phyloP scores from a whole-genome alignment of 2,329 filamentous ascomycete genomes.

The Pseudocercospora fuligena region DNA sequence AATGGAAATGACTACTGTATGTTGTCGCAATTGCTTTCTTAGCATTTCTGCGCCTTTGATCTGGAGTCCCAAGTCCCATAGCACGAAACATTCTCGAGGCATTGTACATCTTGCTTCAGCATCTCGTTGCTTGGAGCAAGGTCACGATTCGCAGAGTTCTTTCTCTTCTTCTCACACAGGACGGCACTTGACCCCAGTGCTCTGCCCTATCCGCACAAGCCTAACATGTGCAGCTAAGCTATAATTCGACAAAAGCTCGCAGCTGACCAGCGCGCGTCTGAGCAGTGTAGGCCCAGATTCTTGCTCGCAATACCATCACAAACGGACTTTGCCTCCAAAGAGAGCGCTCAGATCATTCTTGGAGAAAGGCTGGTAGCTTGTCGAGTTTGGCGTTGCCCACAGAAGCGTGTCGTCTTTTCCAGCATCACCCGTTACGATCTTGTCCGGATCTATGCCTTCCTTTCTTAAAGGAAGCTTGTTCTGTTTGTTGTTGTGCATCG shows the following conservation, averaged over 20 bases:
- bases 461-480: slow-evolving; percentile 73
- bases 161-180: background rate
- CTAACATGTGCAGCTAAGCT: background rate
- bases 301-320: slow-evolving; percentile 17
- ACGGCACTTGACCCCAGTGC: background rate
- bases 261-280: background rate
- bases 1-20: background rate
- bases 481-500: slow-evolving; percentile 79
- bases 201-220: background rate
- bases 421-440: slow-evolving; percentile 51
- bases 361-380: slow-evolving; percentile 63
- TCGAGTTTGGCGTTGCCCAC: slow-evolving; percentile 55
- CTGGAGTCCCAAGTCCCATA: background rate
- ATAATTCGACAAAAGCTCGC: background rate
- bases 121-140: background rate
- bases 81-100: background rate
- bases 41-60: background rate
- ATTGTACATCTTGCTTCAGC: background rate
- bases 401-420: slow-evolving; percentile 53
- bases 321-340: slow-evolving; percentile 24
- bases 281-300: background rate
- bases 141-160: background rate
- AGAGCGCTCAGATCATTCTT: slow-evolving; percentile 58
- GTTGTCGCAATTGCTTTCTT: background rate
- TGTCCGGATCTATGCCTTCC: slow-evolving; percentile 66